Evolutionary conservation across 306 rosid species (phyloP).

Genomic region (Prunus mume): DNA sequence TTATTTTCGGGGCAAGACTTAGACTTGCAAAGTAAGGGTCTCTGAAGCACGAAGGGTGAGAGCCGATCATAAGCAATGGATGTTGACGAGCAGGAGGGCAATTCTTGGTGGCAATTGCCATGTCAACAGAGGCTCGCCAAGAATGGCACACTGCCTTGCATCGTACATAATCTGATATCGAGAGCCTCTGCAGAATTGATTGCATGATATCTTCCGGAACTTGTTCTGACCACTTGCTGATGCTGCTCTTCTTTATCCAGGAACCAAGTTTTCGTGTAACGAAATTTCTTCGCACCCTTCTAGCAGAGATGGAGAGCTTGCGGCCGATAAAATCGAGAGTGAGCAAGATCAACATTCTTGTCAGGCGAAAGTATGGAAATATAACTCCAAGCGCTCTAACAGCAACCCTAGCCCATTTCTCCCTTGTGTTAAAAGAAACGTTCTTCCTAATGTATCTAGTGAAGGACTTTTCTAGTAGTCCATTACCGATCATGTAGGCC

Average conservation of each 20-base stretch:
- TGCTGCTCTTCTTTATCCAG: not conserved
- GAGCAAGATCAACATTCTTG: not conserved
- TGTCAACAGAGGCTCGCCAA: too few relatives aligned
- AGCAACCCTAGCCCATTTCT: too few relatives aligned
- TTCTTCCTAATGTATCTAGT: too few relatives aligned
- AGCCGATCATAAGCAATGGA: too few relatives aligned
- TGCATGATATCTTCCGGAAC: not conserved
- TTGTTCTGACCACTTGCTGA: not conserved
- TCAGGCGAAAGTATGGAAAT: not conserved
- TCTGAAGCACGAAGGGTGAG: not conserved
- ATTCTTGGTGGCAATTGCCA: too few relatives aligned
- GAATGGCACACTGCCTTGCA: too few relatives aligned
- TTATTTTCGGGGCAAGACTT: too few relatives aligned
- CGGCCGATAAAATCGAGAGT: not conserved
- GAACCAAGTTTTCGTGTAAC: not conserved
- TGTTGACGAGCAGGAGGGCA: too few relatives aligned
- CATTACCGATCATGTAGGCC: too few relatives aligned
- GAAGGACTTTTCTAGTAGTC: too few relatives aligned
- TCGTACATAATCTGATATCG: too few relatives aligned
- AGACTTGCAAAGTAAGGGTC: not conserved
- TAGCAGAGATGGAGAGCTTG: not conserved
- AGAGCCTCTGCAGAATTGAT: not conserved
- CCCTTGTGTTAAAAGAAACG: too few relatives aligned
- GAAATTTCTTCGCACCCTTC: not conserved
- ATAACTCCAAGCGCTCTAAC: not conserved